Percentiles rank a stretch among this genome's conserved stretches.
Evolutionary conservation across 2,329 filamentous ascomycete genomes (phyloP).

Genomic region (Triangularia verruculosa): DNA sequence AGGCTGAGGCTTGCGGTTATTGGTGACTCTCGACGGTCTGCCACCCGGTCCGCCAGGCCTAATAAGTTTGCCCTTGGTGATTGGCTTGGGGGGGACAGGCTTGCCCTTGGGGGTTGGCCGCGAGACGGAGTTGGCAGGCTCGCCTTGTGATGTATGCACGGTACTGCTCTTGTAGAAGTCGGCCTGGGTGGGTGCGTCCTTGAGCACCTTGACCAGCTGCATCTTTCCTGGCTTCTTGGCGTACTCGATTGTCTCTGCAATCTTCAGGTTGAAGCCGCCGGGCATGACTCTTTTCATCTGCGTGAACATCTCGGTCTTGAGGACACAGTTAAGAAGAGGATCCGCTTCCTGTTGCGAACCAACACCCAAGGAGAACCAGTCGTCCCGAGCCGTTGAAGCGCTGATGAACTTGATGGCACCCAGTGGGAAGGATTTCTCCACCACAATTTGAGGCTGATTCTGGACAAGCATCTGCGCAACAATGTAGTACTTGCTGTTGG

Average conservation of each 20-base stretch:
- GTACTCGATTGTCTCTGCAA: constrained; percentile 85
- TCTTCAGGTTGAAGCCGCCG: constrained; percentile 76
- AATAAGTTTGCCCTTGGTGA: constrained; percentile 90
- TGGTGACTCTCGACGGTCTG: constrained; percentile 68
- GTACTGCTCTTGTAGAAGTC: constrained; percentile 94
- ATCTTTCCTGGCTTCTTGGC: constrained; percentile 97
- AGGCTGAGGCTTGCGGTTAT: constrained; percentile 44
- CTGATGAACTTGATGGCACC: constrained; percentile 87
- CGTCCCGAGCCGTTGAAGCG: constrained; percentile 77
- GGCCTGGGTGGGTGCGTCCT: constrained; percentile 72
- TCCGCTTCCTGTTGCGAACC: constrained; percentile 91
- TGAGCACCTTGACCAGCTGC: constrained; percentile 82
- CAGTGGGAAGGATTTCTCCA: constrained; percentile 78
- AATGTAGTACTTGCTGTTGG: constrained; percentile 82
- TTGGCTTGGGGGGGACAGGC: constrained; percentile 80
- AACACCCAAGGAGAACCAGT: constrained; percentile 93
- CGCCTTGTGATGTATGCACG: constrained; percentile 81
- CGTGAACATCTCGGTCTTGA: constrained; percentile 97
- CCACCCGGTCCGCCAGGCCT: constrained; percentile 84
- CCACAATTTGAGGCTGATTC: constrained; percentile 73
- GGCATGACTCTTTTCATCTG: constrained; percentile 80
- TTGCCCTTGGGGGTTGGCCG: constrained; percentile 84
- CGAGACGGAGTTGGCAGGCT: constrained; percentile 78
- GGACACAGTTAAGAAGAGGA: constrained; percentile 85
- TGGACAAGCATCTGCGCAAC: constrained; percentile 81